A percentile compares a stretch with the other conserved stretches of the same genome.
Evolutionary conservation across 2,329 filamentous ascomycete species (phyloP).

Genomic region (Nigrospora osmanthi): DNA sequence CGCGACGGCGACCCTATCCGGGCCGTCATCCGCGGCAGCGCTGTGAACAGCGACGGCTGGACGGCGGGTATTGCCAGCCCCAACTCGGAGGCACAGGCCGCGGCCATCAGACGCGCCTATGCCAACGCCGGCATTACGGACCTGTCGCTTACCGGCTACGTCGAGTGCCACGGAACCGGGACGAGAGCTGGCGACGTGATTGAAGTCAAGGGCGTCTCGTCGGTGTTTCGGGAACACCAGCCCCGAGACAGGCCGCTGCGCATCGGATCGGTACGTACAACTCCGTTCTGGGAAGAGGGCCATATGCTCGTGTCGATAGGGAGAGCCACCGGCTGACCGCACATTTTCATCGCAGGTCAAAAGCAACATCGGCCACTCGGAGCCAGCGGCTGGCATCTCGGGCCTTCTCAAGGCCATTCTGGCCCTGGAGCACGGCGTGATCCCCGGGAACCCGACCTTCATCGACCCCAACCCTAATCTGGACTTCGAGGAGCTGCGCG

Average conservation of each 20-base stretch:
- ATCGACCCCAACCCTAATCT: constrained; percentile 10
- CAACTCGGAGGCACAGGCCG: not conserved
- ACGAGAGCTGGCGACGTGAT: constrained; percentile 17
- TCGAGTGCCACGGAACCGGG: not conserved
- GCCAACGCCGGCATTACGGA: constrained; percentile 8
- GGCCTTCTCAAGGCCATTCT: constrained; percentile 22
- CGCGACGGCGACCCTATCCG: not conserved
- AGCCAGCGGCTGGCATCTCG: constrained; percentile 16
- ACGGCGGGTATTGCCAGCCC: not conserved
- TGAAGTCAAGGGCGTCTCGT: constrained; percentile 23
- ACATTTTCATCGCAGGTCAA: too few species aligned
- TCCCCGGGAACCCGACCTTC: constrained; percentile 18
- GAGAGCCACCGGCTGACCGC: too few species aligned
- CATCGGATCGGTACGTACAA: too few species aligned
- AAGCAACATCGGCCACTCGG: constrained; percentile 24
- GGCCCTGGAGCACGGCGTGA: constrained; percentile 18
- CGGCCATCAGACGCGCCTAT: not conserved
- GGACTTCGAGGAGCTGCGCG: constrained; percentile 5
- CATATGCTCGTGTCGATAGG: too few species aligned
- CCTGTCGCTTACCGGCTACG: not conserved
- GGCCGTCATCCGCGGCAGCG: not conserved
- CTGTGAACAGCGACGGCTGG: not conserved
- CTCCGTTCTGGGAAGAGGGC: too few species aligned
- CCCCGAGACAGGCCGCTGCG: too few species aligned
- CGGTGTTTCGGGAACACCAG: too few species aligned